Conservation (phyloP, 2,329 filamentous ascomycete species). For the Colletotrichum coccodes region DNA sequence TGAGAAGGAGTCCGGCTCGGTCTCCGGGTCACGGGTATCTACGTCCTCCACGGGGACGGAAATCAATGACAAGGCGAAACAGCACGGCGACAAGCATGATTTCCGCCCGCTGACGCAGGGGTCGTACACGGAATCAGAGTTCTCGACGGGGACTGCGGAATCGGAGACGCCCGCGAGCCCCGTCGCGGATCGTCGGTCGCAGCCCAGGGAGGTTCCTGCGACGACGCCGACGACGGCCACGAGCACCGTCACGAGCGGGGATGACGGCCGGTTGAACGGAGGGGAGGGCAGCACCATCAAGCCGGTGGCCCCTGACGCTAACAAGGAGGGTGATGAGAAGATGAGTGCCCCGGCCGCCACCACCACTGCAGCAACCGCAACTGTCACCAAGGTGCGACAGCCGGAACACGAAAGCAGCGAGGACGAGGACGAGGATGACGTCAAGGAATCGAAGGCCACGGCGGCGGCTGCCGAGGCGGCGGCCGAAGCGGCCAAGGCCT, state of each 20-base stretch:
- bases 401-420: not conserved
- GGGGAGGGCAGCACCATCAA: not conserved
- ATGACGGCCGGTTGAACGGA: not conserved
- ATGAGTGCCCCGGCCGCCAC: not conserved
- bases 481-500: constrained; percentile 29
- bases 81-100: constrained; percentile 15
- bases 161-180: constrained; percentile 21
- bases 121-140: constrained; percentile 57
- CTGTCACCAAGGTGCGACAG: not conserved
- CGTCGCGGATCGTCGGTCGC: constrained; percentile 4
- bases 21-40: constrained; percentile 22
- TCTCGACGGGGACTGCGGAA: constrained; percentile 45
- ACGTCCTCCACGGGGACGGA: constrained; percentile 20
- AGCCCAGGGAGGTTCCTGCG: constrained; percentile 13
- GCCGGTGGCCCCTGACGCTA: not conserved
- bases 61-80: constrained; percentile 5
- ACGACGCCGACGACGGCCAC: not conserved
- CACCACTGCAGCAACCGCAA: not conserved
- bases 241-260: not conserved
- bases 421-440: not conserved
- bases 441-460: constrained; percentile 15
- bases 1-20: constrained; percentile 40
- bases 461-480: constrained; percentile 27
- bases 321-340: not conserved
- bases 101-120: constrained; percentile 49